Evolutionary conservation across 2,329 filamentous ascomycete species (phyloP), one percentile per base, ranked within the genome.

Genomic region (Cladosporium colombiae): DNA sequence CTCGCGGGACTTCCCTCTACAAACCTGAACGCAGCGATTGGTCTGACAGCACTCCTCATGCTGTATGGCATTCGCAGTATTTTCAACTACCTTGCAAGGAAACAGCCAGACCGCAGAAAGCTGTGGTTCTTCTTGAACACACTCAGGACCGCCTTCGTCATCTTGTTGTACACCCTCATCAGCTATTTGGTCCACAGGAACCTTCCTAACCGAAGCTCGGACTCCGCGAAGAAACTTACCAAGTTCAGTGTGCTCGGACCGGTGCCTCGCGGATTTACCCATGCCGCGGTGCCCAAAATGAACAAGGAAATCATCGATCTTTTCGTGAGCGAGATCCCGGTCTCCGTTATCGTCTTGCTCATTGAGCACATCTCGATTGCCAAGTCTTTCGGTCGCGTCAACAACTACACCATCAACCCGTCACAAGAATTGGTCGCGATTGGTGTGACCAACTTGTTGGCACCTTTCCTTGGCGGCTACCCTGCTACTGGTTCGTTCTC

Each of bases 321-420:
- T 0, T 92, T 96, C 74, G 83, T 85, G 0, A 82, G 83, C 52
- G 85, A 97, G 69, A 82, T 98, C 4, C 95, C 95, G 0, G 91
- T 91, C 8, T 89, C 91, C 0, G 89, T 97, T 62, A 96, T 98
- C 70, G 93, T 99, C n/a, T 84, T 98, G 65, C 84, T 98, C 40
- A 96, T 98, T 68, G 95, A 98, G 79, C 94, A 98, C 76, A 97
- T 98, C 72, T 93, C 94, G 57, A 97, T 98, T 69, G 92, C 93
- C 21, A 99, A 98, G 78, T 97, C 94, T 0, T 98, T 99, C 71
- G 95, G 95, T 11, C 87, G 94, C 66, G 87, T 97, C 72, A 98
- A 97, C 82, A 96, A 97, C 81, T 99, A 99, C 79, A 89, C 88
- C 18, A 97, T 99, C 76, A 89, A 97, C 72, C 93, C 95, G 0